These are phyloP conservation scores for Globisporangium solare DNA, from an alignment of 352 stramenopile genomes.

Conservation along the genomic window DNA sequence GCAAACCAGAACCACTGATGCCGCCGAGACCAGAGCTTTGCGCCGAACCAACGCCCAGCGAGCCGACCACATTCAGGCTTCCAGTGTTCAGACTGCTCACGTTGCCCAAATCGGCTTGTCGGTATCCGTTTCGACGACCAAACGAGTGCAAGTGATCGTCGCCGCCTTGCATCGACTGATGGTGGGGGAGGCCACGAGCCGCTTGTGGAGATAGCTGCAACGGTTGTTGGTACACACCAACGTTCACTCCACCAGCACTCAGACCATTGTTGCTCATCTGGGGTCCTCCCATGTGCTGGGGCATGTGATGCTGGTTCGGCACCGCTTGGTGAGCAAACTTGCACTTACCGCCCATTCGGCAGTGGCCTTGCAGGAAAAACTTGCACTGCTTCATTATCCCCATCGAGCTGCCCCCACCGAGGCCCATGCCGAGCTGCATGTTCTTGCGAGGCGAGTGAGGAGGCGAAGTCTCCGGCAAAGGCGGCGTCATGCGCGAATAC, in stretches of 20 bases:
- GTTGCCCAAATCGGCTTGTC: slow-evolving; percentile 7
- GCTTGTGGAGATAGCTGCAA: slow-evolving; percentile 11
- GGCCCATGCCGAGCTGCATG: slow-evolving; percentile 10
- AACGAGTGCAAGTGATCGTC: slow-evolving; percentile 12
- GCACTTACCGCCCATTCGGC: slow-evolving; percentile 82
- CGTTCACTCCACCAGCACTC: background rate
- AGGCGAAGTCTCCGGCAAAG: slow-evolving; percentile 49
- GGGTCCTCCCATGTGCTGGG: background rate
- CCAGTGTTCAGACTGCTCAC: slow-evolving; percentile 3
- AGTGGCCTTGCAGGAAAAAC: slow-evolving; percentile 82
- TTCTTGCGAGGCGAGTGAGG: slow-evolving; percentile 55
- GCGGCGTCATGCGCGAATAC: slow-evolving; percentile 55
- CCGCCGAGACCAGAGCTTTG: slow-evolving; percentile 7
- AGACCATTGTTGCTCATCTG: slow-evolving; percentile 6
- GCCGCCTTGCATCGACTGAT: slow-evolving; percentile 7
- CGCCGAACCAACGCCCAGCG: background rate
- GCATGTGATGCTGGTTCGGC: slow-evolving; percentile 27
- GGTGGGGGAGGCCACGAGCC: background rate
- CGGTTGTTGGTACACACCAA: slow-evolving; percentile 2
- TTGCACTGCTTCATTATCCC: slow-evolving; percentile 73
- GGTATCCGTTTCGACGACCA: slow-evolving; percentile 5
- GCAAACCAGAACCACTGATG: slow-evolving; percentile 2
- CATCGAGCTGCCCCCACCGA: slow-evolving; percentile 22
- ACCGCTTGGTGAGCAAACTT: slow-evolving; percentile 72
- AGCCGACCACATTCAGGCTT: slow-evolving; percentile 7